Base-by-base conservation (phyloP, 305 asterid genomes). In the Plantago lanceolata region DNA sequence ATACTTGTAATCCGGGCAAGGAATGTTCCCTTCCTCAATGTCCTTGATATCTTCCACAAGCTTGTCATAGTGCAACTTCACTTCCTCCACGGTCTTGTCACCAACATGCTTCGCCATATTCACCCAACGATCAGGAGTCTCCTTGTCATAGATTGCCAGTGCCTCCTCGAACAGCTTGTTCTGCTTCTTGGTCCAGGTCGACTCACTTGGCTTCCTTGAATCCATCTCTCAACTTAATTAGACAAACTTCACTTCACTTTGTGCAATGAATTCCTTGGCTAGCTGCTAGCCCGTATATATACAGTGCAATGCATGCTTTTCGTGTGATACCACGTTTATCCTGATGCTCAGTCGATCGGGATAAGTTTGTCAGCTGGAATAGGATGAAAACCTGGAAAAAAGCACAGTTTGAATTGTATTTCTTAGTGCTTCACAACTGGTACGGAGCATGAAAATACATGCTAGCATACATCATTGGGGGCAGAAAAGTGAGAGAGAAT, bases 131-230 rank as follows among this genome's bases (percentile, higher is more conserved):
- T 90, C 93, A 2, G 96, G 89, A 0, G 88, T 81, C 71, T 81
- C 92, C 55, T 64, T 65, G 66, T 78, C 93, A 47, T 73, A 87
- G 19, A 76, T 79, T 0, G 89, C 95, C 59, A 87, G 43, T 1
- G 97, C 97, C 84, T 53, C 67, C 71, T 90, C 97, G 48, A 90
- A 90, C 14, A 81, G 86, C 61, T 87, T 87, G 84, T 90, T 87
- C 49, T 90, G 89, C 59, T 68, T 56, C 0, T 75, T 78, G 0
- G 84, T 85, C 97, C 97, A 90, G 12, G 68, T 72, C 45, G 40
- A 33, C 40, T 6, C 40, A 33, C 40, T 33, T 33, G 40, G 8
- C 9, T 33, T 33, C 9, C 71, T 71, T 9, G 89, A 79, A 2
- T 85, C 87, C 89, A 84, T 76, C 69, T 76, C 69, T 5, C 14